Evolutionary conservation across 2,329 filamentous ascomycete genomes (phyloP).

Genomic region (Fusarium odoratissimum): DNA sequence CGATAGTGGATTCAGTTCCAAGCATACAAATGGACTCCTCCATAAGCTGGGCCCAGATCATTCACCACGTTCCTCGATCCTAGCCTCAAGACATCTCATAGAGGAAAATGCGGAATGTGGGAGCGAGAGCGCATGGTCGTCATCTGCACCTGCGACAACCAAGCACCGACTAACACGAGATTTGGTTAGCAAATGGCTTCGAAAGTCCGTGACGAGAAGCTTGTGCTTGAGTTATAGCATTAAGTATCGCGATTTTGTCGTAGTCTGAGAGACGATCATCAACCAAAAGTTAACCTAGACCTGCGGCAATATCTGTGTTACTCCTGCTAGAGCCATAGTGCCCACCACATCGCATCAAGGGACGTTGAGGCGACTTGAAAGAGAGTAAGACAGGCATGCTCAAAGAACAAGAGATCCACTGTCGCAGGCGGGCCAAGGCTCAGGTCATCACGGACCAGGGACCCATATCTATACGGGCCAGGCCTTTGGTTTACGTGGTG

Average conservation of each 20-base stretch:
- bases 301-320: background rate
- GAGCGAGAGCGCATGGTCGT: background rate
- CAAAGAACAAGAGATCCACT: conserved; percentile 9
- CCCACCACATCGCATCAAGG: background rate
- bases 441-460: conserved; percentile 13
- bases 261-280: background rate
- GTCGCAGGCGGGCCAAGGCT: conserved; percentile 6
- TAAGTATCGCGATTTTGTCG: background rate
- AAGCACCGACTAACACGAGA: background rate
- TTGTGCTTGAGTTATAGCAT: background rate
- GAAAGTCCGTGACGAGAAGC: background rate
- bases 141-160: background rate
- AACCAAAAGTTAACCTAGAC: background rate
- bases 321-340: background rate
- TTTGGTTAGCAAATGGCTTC: background rate
- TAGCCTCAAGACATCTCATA: background rate
- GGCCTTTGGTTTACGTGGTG: background rate
- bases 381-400: conserved; percentile 1
- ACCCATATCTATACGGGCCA: conserved; percentile 1
- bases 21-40: conserved; percentile 1
- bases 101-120: background rate
- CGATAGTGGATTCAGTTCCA: background rate
- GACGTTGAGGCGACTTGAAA: background rate
- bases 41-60: background rate
- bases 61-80: background rate